Percentiles rank a stretch among this genome's conserved stretches.
Conservation (phyloP, 202 grass and related monocot genomes). For the Schoenoplectus tabernaemontani region DNA sequence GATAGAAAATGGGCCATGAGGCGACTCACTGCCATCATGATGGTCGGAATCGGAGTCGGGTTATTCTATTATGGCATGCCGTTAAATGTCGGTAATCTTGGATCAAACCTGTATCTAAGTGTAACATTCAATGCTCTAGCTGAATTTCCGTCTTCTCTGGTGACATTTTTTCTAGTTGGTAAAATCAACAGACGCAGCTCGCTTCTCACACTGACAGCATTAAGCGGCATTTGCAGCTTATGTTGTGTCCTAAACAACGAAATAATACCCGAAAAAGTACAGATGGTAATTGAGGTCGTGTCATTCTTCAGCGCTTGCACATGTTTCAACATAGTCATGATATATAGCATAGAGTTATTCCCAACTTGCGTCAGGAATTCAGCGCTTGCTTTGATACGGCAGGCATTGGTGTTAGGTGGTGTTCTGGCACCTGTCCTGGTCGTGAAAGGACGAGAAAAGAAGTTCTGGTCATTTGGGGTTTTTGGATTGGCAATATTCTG, state of each 20-base stretch:
- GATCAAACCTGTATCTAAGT: conserved; percentile 64
- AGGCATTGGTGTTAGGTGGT: conserved; percentile 70
- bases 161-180: conserved; percentile 43
- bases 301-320: conserved; percentile 82
- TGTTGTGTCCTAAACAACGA: conserved; percentile 35
- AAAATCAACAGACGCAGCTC: conserved; percentile 43
- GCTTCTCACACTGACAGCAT: conserved; percentile 32
- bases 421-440: conserved; percentile 63
- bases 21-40: conserved; percentile 58
- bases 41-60: conserved; percentile 54
- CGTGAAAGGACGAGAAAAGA: conserved; percentile 45
- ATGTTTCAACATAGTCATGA: conserved; percentile 50
- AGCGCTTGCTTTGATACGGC: conserved; percentile 52
- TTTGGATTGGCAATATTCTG: conserved; percentile 57
- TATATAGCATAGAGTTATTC: conserved; percentile 85
- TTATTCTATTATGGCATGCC: conserved; percentile 85
- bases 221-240: conserved; percentile 46
- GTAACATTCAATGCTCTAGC: conserved; percentile 63
- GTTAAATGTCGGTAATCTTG: conserved; percentile 77
- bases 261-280: conserved; percentile 20
- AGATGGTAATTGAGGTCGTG: conserved; percentile 50
- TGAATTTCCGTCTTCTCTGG: conserved; percentile 52
- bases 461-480: conserved; percentile 71
- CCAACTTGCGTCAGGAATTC: conserved; percentile 89
- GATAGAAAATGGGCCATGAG: conserved; percentile 56